These are phyloP conservation scores for Chrysanthemum makinoi DNA, from an alignment of 129 eudicot genomes.

Conservation along the genomic window DNA sequence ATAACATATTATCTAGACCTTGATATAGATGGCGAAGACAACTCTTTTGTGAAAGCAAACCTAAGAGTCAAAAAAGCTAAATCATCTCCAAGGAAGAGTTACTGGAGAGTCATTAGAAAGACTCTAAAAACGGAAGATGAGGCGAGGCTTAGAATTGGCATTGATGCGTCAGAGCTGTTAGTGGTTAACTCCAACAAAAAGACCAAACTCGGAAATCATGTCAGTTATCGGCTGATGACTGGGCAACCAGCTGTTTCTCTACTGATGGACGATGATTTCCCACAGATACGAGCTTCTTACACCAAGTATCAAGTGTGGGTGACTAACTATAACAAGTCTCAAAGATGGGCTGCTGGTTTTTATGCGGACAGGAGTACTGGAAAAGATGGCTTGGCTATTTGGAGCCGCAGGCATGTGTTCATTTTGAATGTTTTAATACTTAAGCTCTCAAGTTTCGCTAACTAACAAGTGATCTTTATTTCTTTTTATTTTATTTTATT, in stretches of 20 bases:
- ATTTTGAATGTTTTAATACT: neutral
- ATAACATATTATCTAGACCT: slow-evolving; percentile 76
- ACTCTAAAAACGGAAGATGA: slow-evolving; percentile 55
- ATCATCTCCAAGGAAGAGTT: slow-evolving; percentile 71
- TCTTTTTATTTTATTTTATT: too few species aligned
- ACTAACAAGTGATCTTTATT: neutral
- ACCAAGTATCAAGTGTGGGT: slow-evolving; percentile 82
- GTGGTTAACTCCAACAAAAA: slow-evolving; percentile 65
- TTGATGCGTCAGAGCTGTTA: slow-evolving; percentile 43
- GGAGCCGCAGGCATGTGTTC: slow-evolving; percentile 58
- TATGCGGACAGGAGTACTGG: slow-evolving; percentile 86
- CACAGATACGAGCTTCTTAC: slow-evolving; percentile 70
- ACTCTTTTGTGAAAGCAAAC: slow-evolving; percentile 61
- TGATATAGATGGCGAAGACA: slow-evolving; percentile 65
- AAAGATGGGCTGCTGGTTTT: slow-evolving; percentile 95
- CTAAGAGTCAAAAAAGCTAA: slow-evolving; percentile 31
- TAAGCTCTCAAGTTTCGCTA: neutral
- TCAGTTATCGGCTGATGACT: slow-evolving; percentile 56
- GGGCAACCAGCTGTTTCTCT: slow-evolving; percentile 55
- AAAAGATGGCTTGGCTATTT: slow-evolving; percentile 70
- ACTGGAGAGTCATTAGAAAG: slow-evolving; percentile 55
- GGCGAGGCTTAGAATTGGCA: slow-evolving; percentile 46
- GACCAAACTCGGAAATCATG: slow-evolving; percentile 66
- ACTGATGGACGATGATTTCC: slow-evolving; percentile 64
- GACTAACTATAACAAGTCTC: slow-evolving; percentile 61